phyloP scores from a whole-genome alignment of 1,284 basidiomycete species.

The Cutaneotrichosporon cyanovorans region DNA sequence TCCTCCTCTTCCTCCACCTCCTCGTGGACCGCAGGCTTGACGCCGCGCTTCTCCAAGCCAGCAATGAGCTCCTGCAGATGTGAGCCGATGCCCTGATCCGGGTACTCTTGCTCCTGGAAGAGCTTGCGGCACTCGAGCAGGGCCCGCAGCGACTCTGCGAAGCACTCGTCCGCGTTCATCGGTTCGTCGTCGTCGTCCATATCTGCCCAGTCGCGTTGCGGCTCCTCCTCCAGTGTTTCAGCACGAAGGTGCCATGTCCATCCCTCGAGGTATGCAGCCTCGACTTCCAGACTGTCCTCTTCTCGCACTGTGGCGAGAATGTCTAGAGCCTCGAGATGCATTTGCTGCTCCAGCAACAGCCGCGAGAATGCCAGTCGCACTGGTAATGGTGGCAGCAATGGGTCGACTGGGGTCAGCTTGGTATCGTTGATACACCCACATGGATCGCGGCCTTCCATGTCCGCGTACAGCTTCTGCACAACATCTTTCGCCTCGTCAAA shows the following conservation, averaged over 20 bases:
- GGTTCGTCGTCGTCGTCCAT: slow-evolving; percentile 49
- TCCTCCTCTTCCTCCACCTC: slow-evolving; percentile 42
- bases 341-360: slow-evolving; percentile 71
- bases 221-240: slow-evolving; percentile 32
- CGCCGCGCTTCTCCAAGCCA: slow-evolving; percentile 61
- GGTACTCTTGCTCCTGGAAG: slow-evolving; percentile 62
- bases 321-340: slow-evolving; percentile 62
- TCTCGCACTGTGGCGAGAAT: slow-evolving; percentile 73
- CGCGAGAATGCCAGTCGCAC: slow-evolving; percentile 69
- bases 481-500: slow-evolving; percentile 69
- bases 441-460: slow-evolving; percentile 65
- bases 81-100: slow-evolving; percentile 68
- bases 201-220: slow-evolving; percentile 11
- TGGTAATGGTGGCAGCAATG: slow-evolving; percentile 64
- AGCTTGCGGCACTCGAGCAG: slow-evolving; percentile 73
- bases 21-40: slow-evolving; percentile 56
- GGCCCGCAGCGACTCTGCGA: slow-evolving; percentile 69
- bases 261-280: slow-evolving; percentile 91
- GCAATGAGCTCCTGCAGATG: slow-evolving; percentile 68
- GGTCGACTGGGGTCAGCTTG: slow-evolving; percentile 52
- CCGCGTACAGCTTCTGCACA: slow-evolving; percentile 61
- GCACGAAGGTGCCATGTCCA: slow-evolving; percentile 75
- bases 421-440: slow-evolving; percentile 47
- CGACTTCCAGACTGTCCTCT: slow-evolving; percentile 77
- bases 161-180: slow-evolving; percentile 68